phyloP scores from a whole-genome alignment of 768 basidiomycete genomes.

The Pisolithus orientalis region DNA sequence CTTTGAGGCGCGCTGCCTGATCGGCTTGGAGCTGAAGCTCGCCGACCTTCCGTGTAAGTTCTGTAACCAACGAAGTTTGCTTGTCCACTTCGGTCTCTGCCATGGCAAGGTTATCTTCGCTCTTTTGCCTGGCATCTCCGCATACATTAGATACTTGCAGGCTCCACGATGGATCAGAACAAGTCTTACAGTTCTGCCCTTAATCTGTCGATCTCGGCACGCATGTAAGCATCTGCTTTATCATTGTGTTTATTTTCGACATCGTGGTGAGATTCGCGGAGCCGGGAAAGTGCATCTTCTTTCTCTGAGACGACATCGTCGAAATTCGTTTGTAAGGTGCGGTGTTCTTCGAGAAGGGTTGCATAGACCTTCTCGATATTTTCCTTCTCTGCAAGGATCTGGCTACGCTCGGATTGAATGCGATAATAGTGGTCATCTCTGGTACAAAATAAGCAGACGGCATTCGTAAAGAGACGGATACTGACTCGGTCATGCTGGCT shows the following conservation, averaged over 20 bases:
- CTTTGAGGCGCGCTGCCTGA: slow-evolving; percentile 75
- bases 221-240: slow-evolving; percentile 70
- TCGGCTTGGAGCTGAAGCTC: slow-evolving; percentile 76
- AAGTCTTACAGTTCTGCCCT: slow-evolving; percentile 75
- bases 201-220: slow-evolving; percentile 77
- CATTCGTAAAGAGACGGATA: slow-evolving; percentile 10
- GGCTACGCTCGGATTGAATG: slow-evolving; percentile 75
- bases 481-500: slow-evolving; percentile 74
- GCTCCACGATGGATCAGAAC: slow-evolving; percentile 1
- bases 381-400: slow-evolving; percentile 78
- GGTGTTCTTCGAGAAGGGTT: slow-evolving; percentile 67
- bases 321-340: slow-evolving; percentile 62
- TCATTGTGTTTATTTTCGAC: slow-evolving; percentile 56
- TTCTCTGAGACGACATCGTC: slow-evolving; percentile 77
- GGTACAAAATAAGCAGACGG: slow-evolving; percentile 10
- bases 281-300: slow-evolving; percentile 61
- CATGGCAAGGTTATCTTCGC: slow-evolving; percentile 84
- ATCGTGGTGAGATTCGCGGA: slow-evolving; percentile 56
- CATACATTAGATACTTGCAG: slow-evolving; percentile 16
- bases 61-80: slow-evolving; percentile 59
- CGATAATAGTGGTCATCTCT: slow-evolving; percentile 88
- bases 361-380: slow-evolving; percentile 80
- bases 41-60: slow-evolving; percentile 73
- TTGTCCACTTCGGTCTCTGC: slow-evolving; percentile 82
- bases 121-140: slow-evolving; percentile 69